Evolutionary conservation across 495 filamentous ascomycete genomes (phyloP).

Genomic region (Thermochaetoides thermophila): DNA sequence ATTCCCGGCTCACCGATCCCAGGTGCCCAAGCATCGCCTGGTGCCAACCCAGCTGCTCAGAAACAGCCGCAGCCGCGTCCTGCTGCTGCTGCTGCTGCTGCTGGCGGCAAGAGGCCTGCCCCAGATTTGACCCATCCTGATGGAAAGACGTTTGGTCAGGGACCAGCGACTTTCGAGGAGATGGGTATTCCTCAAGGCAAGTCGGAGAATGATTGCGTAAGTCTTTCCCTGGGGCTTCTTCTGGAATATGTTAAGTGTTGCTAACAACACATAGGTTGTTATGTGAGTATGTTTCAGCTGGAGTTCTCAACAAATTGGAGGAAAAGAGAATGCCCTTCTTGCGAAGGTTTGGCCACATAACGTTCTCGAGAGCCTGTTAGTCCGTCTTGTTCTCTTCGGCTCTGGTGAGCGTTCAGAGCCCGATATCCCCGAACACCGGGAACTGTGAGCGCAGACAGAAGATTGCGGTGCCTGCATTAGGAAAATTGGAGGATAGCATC

Average conservation of each 20-base stretch:
- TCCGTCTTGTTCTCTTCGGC: too few species aligned
- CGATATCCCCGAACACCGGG: too few species aligned
- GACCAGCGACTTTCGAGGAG: slow-evolving; percentile 92
- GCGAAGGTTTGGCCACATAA: not conserved
- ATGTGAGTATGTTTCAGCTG: slow-evolving; percentile 8
- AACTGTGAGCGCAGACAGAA: too few species aligned
- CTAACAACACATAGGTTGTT: slow-evolving; percentile 10
- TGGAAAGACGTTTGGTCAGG: slow-evolving; percentile 48
- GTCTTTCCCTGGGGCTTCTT: slow-evolving; percentile 17
- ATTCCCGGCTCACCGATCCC: not conserved
- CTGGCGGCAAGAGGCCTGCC: not conserved
- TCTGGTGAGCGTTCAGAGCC: too few species aligned
- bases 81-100: slow-evolving; percentile 1
- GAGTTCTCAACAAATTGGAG: not conserved
- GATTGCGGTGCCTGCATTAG: too few species aligned
- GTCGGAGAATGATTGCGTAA: slow-evolving; percentile 80
- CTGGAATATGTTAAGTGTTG: not conserved
- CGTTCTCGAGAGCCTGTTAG: not conserved
- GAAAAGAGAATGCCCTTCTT: not conserved
- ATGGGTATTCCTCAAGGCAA: slow-evolving; percentile 83
- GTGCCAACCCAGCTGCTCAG: slow-evolving; percentile 12
- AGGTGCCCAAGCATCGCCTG: not conserved
- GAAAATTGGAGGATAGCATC: too few species aligned
- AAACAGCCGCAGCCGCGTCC: slow-evolving; percentile 4
- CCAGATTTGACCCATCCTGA: slow-evolving; percentile 13